phyloP scores from a whole-genome alignment of 2,329 filamentous ascomycete species.

The Pseudopyrenochaeta lycopersici region DNA sequence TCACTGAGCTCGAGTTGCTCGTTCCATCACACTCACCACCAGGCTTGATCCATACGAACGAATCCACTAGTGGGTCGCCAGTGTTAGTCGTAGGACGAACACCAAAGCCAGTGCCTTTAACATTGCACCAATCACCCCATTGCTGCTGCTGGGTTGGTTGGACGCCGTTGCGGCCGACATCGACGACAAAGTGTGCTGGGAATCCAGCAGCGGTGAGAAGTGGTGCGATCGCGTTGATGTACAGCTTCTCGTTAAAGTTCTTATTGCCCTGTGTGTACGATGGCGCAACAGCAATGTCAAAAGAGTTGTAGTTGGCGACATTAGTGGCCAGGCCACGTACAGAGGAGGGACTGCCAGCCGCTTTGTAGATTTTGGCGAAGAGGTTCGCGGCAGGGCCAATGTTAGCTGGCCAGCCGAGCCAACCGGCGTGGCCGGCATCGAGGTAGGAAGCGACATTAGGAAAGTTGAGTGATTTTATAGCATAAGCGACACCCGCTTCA shows the following conservation, averaged over 20 bases:
- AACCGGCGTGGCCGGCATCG: constrained; percentile 69
- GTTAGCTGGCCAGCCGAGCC: constrained; percentile 70
- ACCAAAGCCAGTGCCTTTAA: constrained; percentile 70
- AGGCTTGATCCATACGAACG: constrained; percentile 75
- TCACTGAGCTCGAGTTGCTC: constrained; percentile 47
- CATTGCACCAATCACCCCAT: constrained; percentile 74
- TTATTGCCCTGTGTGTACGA: constrained; percentile 54
- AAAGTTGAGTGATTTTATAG: constrained; percentile 64
- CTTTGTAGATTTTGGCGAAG: constrained; percentile 56
- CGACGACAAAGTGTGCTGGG: constrained; percentile 63
- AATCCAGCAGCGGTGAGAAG: constrained; percentile 56
- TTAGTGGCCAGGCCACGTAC: constrained; percentile 64
- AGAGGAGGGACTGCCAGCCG: constrained; percentile 54
- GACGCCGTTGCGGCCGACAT: constrained; percentile 65
- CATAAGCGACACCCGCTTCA: constrained; percentile 63
- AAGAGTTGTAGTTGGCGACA: constrained; percentile 67
- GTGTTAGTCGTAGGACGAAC: constrained; percentile 67
- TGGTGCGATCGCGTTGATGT: constrained; percentile 61
- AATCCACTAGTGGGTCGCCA: constrained; percentile 67
- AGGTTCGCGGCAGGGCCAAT: constrained; percentile 59
- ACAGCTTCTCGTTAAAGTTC: constrained; percentile 62
- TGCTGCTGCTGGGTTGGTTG: constrained; percentile 63
- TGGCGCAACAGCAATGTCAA: constrained; percentile 55
- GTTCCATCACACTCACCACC: constrained; percentile 63
- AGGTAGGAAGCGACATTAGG: constrained; percentile 70